phyloP scores from a whole-genome alignment of 176 grass and related monocot species.

The Hordeum marinum region DNA sequence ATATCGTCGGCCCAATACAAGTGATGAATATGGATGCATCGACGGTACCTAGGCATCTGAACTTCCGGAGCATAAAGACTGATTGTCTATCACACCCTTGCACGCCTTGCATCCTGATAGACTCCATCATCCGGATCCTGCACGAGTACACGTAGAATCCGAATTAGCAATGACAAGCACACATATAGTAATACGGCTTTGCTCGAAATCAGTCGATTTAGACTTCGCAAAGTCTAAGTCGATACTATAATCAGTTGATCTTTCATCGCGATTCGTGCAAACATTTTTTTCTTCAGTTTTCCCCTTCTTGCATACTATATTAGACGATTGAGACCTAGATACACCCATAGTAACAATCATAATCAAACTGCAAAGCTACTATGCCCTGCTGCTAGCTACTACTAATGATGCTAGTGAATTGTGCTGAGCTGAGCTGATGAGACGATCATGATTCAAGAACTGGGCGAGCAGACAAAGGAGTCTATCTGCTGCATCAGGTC shows the following conservation, averaged over 20 bases:
- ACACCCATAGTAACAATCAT: neutral
- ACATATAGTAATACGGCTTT: too few relatives aligned
- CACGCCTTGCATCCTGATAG: neutral
- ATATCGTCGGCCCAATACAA: neutral
- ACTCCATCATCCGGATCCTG: constrained; percentile 24
- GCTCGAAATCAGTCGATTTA: too few relatives aligned
- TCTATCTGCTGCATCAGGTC: constrained; percentile 37
- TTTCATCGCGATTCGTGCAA: too few relatives aligned
- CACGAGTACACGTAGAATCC: constrained; percentile 32
- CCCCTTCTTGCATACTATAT: too few relatives aligned
- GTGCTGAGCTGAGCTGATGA: too few relatives aligned
- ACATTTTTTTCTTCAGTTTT: too few relatives aligned
- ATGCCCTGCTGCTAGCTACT: neutral
- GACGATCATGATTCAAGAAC: constrained; percentile 16
- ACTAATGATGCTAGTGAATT: neutral
- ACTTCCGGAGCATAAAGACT: neutral
- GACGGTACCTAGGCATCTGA: neutral
- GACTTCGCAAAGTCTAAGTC: too few relatives aligned
- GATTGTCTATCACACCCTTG: neutral
- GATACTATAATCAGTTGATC: too few relatives aligned
- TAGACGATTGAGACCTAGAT: too few relatives aligned
- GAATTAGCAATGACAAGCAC: too few relatives aligned
- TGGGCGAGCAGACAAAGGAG: constrained; percentile 1
- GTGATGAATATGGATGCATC: neutral
- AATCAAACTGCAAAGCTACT: neutral